phyloP scores from a whole-genome alignment of 257 asterid genomes.

The Solanum piurae region DNA sequence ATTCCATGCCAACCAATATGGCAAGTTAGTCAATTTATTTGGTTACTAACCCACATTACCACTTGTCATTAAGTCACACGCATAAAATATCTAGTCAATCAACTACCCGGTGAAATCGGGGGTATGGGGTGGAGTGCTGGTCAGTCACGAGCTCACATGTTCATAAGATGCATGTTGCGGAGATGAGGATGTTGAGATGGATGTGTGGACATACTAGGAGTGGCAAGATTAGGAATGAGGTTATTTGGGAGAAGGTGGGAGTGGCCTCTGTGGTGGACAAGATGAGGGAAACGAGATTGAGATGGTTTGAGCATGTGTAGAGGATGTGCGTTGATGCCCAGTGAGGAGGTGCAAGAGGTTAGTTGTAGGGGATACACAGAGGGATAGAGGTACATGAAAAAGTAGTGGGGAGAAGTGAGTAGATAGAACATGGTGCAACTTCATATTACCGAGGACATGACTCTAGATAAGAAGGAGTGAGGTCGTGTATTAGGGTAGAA shows the following conservation, averaged over 20 bases:
- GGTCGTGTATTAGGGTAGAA: not conserved
- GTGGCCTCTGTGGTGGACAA: not conserved
- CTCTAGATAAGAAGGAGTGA: not conserved
- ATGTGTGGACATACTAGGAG: not conserved
- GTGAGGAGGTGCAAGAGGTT: not conserved
- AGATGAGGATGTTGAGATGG: not conserved
- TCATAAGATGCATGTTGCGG: not conserved
- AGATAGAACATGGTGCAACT: not conserved
- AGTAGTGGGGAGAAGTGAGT: not conserved
- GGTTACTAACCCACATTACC: not conserved
- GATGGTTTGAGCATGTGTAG: not conserved
- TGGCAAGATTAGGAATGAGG: not conserved
- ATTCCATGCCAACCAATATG: not conserved
- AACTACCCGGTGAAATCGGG: not conserved
- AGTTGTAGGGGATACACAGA: not conserved
- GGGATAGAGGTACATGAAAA: not conserved
- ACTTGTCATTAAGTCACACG: not conserved
- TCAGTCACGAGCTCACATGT: not conserved
- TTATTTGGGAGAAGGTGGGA: not conserved
- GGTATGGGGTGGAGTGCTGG: not conserved
- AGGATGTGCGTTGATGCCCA: not conserved
- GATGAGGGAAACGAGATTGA: not conserved
- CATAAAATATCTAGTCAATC: not conserved
- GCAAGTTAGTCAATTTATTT: not conserved
- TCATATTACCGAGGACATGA: not conserved